phyloP scores from a whole-genome alignment of 2,329 filamentous ascomycete species.

The Clarireedia hainanense region DNA sequence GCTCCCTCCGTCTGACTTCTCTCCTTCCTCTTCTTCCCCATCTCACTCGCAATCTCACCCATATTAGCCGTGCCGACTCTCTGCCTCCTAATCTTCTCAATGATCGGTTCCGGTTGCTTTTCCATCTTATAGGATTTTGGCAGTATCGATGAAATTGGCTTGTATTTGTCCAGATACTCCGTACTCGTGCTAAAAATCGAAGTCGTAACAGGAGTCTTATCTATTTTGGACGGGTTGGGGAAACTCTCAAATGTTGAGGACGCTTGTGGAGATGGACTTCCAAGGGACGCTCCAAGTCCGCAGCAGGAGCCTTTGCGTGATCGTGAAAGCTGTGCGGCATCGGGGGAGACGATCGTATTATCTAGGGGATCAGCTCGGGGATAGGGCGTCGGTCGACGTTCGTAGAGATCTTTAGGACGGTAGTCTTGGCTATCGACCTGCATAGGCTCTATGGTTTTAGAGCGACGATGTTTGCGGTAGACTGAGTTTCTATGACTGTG shows the following conservation, averaged over 20 bases:
- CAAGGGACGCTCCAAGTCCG: not conserved
- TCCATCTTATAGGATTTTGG: not conserved
- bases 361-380: slow-evolving; percentile 8
- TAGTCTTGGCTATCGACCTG: slow-evolving; percentile 5
- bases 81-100: slow-evolving; percentile 21
- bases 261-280: not conserved
- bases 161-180: slow-evolving; percentile 5
- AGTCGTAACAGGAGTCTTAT: not conserved
- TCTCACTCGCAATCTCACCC: not conserved
- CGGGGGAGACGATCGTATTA: not conserved
- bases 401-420: slow-evolving; percentile 1
- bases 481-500: not conserved
- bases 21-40: slow-evolving; percentile 4
- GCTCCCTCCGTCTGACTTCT: not conserved
- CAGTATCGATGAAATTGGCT: not conserved
- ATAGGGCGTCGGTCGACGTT: slow-evolving; percentile 14
- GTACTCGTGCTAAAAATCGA: not conserved
- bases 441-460: slow-evolving; percentile 7
- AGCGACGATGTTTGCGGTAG: slow-evolving; percentile 1
- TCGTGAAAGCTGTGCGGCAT: not conserved
- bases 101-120: slow-evolving; percentile 12
- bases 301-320: not conserved
- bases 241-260: slow-evolving; percentile 5
- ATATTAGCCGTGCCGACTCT: slow-evolving; percentile 6
- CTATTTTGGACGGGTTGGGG: not conserved